Evolutionary conservation across 352 stramenopile genomes (phyloP).

Genomic region (Blastocystis sp.): DNA sequence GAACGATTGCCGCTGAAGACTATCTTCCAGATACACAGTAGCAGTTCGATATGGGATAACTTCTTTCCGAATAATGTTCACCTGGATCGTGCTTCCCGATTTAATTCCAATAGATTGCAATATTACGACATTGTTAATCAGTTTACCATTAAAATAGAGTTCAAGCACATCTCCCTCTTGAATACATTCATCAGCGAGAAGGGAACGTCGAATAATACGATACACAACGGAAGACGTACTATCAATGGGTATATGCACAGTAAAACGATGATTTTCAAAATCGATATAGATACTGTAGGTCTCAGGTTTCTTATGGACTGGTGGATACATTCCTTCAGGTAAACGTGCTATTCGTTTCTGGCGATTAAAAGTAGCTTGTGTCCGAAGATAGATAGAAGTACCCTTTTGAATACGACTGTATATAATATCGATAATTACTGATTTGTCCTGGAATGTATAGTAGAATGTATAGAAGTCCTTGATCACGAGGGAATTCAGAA

Average conservation of each 20-base stretch:
- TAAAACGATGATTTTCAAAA: not conserved
- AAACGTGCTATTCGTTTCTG: not conserved
- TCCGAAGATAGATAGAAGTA: not conserved
- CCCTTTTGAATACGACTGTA: not conserved
- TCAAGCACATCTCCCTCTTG: not conserved
- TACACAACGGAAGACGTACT: not conserved
- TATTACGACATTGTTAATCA: not conserved
- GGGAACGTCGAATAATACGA: not conserved
- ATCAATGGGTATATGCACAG: not conserved
- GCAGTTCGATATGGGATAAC: not conserved
- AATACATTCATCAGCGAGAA: not conserved
- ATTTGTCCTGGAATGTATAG: not conserved
- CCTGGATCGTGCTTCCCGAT: not conserved
- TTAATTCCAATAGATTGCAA: not conserved
- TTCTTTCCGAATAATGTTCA: not conserved
- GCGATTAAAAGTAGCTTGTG: not conserved
- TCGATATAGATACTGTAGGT: not conserved
- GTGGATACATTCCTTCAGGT: not conserved
- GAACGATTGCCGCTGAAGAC: not conserved
- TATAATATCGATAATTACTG: not conserved
- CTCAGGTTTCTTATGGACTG: not conserved
- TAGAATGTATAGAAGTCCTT: not conserved
- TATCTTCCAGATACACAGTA: not conserved
- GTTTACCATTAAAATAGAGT: not conserved
- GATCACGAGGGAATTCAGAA: not conserved